phyloP scores from a whole-genome alignment of 371 early-diverging fungal genomes.

The Mucor irregularis region DNA sequence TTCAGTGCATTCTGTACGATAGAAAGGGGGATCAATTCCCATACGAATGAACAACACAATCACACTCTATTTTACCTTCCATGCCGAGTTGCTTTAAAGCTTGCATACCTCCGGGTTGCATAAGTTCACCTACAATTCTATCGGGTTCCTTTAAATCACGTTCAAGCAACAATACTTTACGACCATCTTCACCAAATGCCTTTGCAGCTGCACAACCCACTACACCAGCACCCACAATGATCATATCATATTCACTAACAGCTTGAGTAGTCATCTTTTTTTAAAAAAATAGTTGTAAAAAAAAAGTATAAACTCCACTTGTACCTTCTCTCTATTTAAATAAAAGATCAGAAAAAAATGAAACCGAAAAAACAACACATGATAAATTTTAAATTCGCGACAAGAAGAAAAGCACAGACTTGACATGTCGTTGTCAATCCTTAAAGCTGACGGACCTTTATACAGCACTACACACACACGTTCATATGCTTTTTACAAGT shows the following conservation, averaged over 20 bases:
- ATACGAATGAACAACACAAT: not conserved
- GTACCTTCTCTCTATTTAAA: too few relatives aligned
- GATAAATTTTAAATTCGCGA: too few relatives aligned
- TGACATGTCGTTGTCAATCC: too few relatives aligned
- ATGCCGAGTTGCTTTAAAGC: conserved; percentile 81
- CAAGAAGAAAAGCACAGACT: too few relatives aligned
- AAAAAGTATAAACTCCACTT: too few relatives aligned
- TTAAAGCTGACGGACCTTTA: too few relatives aligned
- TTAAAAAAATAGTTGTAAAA: too few relatives aligned
- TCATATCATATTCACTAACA: conserved; percentile 63
- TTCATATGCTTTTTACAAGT: too few relatives aligned
- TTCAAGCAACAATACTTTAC: conserved; percentile 77
- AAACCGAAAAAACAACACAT: too few relatives aligned
- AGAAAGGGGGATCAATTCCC: not conserved
- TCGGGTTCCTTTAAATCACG: conserved; percentile 89
- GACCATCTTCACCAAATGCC: conserved; percentile 70
- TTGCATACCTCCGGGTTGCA: conserved; percentile 92
- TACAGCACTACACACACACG: too few relatives aligned
- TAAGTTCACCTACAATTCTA: conserved; percentile 94
- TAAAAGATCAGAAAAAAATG: too few relatives aligned
- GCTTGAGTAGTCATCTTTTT: not conserved
- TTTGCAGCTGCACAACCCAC: conserved; percentile 85
- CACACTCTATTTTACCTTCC: conserved; percentile 35
- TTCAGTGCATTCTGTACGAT: conserved; percentile 62
- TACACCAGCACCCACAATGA: conserved; percentile 91